phyloP scores from a whole-genome alignment of 2,329 filamentous ascomycete species.

The Graphilbum fragrans region DNA sequence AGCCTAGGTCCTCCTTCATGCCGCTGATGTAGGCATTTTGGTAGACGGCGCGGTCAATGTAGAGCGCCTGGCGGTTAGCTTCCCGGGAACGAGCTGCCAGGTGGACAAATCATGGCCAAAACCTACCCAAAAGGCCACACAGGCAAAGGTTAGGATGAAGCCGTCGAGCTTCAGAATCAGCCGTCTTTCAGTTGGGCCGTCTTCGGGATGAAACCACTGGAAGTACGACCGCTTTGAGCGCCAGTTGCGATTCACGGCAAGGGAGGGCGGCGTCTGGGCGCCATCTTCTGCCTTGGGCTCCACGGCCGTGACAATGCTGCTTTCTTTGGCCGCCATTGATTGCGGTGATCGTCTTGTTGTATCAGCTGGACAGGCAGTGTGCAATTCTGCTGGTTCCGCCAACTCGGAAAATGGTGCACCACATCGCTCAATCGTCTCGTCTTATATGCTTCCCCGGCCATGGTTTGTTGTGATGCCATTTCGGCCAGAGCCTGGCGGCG shows the following conservation, averaged over 20 bases:
- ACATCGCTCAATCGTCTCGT: no score
- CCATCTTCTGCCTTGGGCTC: no score
- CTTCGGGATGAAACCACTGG: conserved; percentile 15
- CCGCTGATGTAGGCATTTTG: conserved; percentile 34
- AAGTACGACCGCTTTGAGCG: neutral
- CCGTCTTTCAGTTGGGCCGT: conserved; percentile 35
- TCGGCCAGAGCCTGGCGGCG: no score
- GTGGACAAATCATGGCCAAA: neutral
- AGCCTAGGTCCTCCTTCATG: conserved; percentile 30
- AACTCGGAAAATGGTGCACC: no score
- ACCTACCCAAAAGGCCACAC: conserved; percentile 40
- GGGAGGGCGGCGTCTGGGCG: neutral
- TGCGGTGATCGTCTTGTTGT: no score
- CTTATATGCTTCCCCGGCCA: no score
- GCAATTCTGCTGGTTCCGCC: no score
- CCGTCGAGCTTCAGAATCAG: conserved; percentile 43
- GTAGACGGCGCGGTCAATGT: neutral
- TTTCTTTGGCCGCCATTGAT: no score
- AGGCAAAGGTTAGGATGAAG: conserved; percentile 42
- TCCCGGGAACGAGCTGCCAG: no score
- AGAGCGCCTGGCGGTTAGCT: conserved; percentile 15
- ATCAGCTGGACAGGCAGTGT: no score
- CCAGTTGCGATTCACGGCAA: neutral
- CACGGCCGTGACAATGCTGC: no score
- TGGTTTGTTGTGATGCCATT: no score